Percentiles rank a stretch among this genome's conserved stretches.
phyloP scores from a whole-genome alignment of 768 basidiomycete genomes.

The Daedaleopsis nitida region DNA sequence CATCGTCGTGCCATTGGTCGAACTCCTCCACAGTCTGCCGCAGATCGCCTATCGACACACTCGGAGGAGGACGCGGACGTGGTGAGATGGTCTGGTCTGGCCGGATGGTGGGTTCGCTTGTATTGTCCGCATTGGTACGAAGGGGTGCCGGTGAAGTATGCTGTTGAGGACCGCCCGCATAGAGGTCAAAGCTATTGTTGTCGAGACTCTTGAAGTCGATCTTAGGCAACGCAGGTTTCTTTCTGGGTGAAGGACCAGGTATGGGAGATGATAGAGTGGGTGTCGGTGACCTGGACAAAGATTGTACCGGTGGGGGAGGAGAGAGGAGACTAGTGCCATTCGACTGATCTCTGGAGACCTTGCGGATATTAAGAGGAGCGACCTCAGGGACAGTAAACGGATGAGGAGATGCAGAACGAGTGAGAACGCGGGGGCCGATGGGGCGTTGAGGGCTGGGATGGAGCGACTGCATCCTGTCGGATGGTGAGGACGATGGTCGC shows the following conservation, averaged over 20 bases:
- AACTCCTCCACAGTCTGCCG: slow-evolving; percentile 38
- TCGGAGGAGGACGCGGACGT: slow-evolving; percentile 31
- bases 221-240: slow-evolving; percentile 40
- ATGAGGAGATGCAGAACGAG: slow-evolving; percentile 46
- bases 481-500: slow-evolving; percentile 21
- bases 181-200: slow-evolving; percentile 23
- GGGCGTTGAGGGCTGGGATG: slow-evolving; percentile 41
- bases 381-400: slow-evolving; percentile 36
- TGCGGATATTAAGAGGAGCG: slow-evolving; percentile 46
- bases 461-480: slow-evolving; percentile 29
- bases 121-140: slow-evolving; percentile 36
- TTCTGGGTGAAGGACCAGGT: slow-evolving; percentile 33
- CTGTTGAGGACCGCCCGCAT: slow-evolving; percentile 30
- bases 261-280: slow-evolving; percentile 28
- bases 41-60: slow-evolving; percentile 30
- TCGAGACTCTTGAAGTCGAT: slow-evolving; percentile 22
- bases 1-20: slow-evolving; percentile 62
- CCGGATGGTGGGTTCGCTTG: slow-evolving; percentile 45
- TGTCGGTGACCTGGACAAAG: slow-evolving; percentile 27
- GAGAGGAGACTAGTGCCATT: slow-evolving; percentile 32
- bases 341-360: slow-evolving; percentile 29
- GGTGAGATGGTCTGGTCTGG: slow-evolving; percentile 41
- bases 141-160: slow-evolving; percentile 28
- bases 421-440: slow-evolving; percentile 50
- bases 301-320: slow-evolving; percentile 5